Evolutionary conservation across 305 asterid species (phyloP).

Genomic region (Fraxinus nigra): DNA sequence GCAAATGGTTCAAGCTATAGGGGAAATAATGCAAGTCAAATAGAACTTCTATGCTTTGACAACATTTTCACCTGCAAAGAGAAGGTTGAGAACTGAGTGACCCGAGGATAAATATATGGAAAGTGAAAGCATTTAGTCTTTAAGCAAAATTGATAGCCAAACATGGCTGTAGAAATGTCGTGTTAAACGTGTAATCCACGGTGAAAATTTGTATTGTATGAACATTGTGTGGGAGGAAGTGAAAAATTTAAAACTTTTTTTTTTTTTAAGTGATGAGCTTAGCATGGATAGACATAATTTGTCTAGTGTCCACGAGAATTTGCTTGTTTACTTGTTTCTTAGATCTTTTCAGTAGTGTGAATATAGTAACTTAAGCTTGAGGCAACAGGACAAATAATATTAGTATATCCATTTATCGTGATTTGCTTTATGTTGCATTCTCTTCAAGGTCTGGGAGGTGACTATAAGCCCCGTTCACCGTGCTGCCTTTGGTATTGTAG

Average conservation of each 20-base stretch:
- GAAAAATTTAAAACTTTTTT: background rate
- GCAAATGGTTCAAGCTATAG: background rate
- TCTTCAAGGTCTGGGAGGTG: conserved; percentile 90
- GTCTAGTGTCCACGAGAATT: background rate
- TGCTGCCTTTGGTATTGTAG: conserved; percentile 89
- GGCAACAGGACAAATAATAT: background rate
- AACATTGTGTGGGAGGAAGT: background rate
- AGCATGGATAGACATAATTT: background rate
- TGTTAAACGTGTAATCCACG: background rate
- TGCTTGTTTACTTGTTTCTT: background rate
- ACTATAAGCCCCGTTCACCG: conserved; percentile 94
- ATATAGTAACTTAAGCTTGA: background rate
- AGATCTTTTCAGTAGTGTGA: background rate
- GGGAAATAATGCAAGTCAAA: background rate
- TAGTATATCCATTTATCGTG: background rate
- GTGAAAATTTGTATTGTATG: background rate
- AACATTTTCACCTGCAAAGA: background rate
- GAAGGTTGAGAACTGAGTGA: background rate
- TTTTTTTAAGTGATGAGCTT: background rate
- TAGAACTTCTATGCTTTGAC: background rate
- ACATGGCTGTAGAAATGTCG: background rate
- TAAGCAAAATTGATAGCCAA: background rate
- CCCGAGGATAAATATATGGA: background rate
- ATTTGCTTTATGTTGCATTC: conserved; percentile 9
- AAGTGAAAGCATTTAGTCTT: background rate